Percentiles rank a stretch among this genome's conserved stretches.
Conservation (phyloP, 2,329 filamentous ascomycete species). For the Verticillium longisporum region DNA sequence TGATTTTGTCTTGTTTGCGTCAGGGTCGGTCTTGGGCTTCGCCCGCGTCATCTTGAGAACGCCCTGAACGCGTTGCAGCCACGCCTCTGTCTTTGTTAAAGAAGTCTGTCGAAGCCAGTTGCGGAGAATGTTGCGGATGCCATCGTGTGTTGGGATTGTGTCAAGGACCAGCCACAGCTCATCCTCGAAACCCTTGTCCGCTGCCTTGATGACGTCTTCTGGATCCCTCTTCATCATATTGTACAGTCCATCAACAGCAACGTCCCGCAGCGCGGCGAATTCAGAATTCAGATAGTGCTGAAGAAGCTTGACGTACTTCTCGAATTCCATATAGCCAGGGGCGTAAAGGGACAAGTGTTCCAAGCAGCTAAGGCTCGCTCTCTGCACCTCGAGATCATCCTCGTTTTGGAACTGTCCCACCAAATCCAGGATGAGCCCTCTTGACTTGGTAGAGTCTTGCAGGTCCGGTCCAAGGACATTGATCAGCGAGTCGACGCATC, state of each 20-base stretch:
- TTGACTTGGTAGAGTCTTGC: conserved; percentile 85
- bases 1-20: conserved; percentile 33
- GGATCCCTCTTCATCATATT: conserved; percentile 94
- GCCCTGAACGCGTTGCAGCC: conserved; percentile 83
- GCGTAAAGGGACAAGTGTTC: conserved; percentile 93
- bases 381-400: conserved; percentile 55
- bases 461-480: conserved; percentile 94
- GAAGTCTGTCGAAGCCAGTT: conserved; percentile 94
- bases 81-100: conserved; percentile 71
- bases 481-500: conserved; percentile 90
- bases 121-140: conserved; percentile 78
- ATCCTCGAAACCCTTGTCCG: conserved; percentile 75
- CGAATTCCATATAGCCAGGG: conserved; percentile 77
- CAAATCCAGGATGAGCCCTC: conserved; percentile 83
- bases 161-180: conserved; percentile 89
- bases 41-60: conserved; percentile 82
- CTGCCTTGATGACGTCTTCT: conserved; percentile 70
- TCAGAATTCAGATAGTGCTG: conserved; percentile 71
- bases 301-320: conserved; percentile 73
- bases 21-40: conserved; percentile 50
- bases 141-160: conserved; percentile 64
- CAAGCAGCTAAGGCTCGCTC: conserved; percentile 73
- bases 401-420: conserved; percentile 78
- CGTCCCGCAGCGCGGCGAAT: conserved; percentile 63
- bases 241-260: conserved; percentile 81